These are phyloP conservation scores for Leucosporidium yakuticum DNA, from an alignment of 768 basidiomycete genomes.

Conservation along the genomic window DNA sequence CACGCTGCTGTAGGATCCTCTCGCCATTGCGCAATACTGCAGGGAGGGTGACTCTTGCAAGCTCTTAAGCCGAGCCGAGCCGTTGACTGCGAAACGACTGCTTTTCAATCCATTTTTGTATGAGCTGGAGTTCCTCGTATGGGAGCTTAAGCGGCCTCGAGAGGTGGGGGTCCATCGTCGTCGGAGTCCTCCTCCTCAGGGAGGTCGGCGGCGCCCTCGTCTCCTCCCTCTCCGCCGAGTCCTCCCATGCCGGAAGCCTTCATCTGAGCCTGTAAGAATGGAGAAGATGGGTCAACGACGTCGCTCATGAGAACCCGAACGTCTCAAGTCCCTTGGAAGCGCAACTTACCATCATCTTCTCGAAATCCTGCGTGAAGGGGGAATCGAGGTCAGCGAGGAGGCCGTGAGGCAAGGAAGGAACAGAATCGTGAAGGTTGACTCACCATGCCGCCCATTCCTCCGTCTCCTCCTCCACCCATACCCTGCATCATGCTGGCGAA, in stretches of 20 bases:
- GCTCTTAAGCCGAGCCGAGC: too few relatives aligned
- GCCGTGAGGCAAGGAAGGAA: too few relatives aligned
- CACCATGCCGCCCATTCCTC: slow-evolving; percentile 17
- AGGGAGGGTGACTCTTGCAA: too few relatives aligned
- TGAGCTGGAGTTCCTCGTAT: too few relatives aligned
- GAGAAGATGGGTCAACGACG: not conserved
- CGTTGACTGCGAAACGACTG: too few relatives aligned
- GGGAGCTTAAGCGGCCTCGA: slow-evolving; percentile 28
- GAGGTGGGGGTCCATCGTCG: slow-evolving; percentile 35
- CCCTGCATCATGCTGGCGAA: slow-evolving; percentile 13
- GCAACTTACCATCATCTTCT: slow-evolving; percentile 18
- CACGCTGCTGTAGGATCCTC: too few relatives aligned
- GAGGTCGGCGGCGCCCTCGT: slow-evolving; percentile 11
- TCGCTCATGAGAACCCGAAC: not conserved
- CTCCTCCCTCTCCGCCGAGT: slow-evolving; percentile 14
- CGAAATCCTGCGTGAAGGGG: slow-evolving; percentile 7
- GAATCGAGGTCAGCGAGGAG: too few relatives aligned
- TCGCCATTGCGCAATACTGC: too few relatives aligned
- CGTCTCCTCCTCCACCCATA: slow-evolving; percentile 8
- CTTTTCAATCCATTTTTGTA: too few relatives aligned
- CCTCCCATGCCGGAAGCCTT: slow-evolving; percentile 27
- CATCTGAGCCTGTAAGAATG: slow-evolving; percentile 8
- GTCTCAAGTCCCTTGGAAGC: not conserved
- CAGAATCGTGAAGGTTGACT: too few relatives aligned
- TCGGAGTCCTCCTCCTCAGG: slow-evolving; percentile 19